phyloP scores from a whole-genome alignment of 805 yeast genomes.

The Candida nemodendra region DNA sequence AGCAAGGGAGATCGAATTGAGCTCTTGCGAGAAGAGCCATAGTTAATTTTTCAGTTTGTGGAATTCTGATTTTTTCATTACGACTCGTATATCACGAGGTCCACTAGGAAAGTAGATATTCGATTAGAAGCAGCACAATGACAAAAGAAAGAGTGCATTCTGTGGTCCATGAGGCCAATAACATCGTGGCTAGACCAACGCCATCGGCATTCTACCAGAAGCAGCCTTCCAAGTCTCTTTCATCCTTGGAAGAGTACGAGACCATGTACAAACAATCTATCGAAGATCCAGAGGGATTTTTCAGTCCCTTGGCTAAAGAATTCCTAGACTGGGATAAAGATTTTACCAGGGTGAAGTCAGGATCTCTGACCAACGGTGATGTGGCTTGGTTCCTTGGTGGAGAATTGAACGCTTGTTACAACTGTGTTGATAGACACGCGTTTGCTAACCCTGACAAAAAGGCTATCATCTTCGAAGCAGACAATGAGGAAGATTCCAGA shows the following conservation, averaged over 20 bases:
- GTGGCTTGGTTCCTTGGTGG: slow-evolving; percentile 95
- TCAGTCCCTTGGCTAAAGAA: slow-evolving; percentile 72
- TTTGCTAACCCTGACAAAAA: slow-evolving; percentile 78
- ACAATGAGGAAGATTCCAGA: slow-evolving; percentile 73
- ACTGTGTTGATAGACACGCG: slow-evolving; percentile 96
- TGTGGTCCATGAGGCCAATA: slow-evolving; percentile 64
- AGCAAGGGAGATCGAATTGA: too few species aligned
- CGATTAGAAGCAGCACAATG: too few species aligned
- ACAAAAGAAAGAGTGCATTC: slow-evolving; percentile 34
- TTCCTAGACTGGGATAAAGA: slow-evolving; percentile 78
- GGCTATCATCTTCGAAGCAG: slow-evolving; percentile 91
- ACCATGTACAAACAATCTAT: slow-evolving; percentile 71
- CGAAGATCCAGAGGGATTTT: slow-evolving; percentile 75
- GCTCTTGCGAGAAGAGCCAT: too few species aligned
- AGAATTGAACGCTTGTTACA: slow-evolving; percentile 87
- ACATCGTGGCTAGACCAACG: slow-evolving; percentile 46
- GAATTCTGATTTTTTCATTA: too few species aligned
- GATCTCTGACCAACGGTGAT: slow-evolving; percentile 72
- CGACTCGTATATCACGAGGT: too few species aligned
- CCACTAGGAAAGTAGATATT: too few species aligned
- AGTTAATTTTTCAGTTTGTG: too few species aligned
- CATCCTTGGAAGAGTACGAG: slow-evolving; percentile 65
- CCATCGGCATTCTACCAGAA: slow-evolving; percentile 54
- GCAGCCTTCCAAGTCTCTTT: slow-evolving; percentile 61
- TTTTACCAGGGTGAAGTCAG: slow-evolving; percentile 61